These are phyloP conservation scores for Anthracocystis setariae DNA, from an alignment of 1,284 basidiomycete genomes.

Conservation along the genomic window DNA sequence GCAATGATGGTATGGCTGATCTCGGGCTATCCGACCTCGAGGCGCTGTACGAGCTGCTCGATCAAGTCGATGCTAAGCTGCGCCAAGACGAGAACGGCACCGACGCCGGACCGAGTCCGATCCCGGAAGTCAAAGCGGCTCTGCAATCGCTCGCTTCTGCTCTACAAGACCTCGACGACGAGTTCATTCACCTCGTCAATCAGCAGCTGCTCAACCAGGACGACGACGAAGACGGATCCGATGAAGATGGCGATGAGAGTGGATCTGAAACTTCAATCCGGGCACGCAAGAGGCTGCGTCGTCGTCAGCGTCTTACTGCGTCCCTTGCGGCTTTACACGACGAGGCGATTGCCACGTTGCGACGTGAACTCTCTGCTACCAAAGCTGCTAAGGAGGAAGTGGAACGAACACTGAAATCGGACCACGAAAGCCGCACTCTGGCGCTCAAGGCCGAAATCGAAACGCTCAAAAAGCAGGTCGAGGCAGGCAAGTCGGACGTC, in stretches of 20 bases:
- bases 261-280: constrained; percentile 47
- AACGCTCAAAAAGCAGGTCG: constrained; percentile 24
- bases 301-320: constrained; percentile 26
- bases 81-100: constrained; percentile 18
- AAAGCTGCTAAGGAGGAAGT: constrained; percentile 29
- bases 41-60: constrained; percentile 49
- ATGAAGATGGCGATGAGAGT: constrained; percentile 34
- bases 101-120: constrained; percentile 25
- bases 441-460: constrained; percentile 35
- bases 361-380: constrained; percentile 20
- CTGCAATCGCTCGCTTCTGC: constrained; percentile 43
- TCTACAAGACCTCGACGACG: constrained; percentile 54
- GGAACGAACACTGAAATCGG: constrained; percentile 22
- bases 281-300: constrained; percentile 23
- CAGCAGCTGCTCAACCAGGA: constrained; percentile 47
- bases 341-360: constrained; percentile 24
- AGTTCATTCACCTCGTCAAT: constrained; percentile 58
- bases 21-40: constrained; percentile 52
- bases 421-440: constrained; percentile 12
- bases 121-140: constrained; percentile 50
- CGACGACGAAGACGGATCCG: constrained; percentile 33
- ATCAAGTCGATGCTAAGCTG: constrained; percentile 46
- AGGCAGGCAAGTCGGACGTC: constrained; percentile 25
- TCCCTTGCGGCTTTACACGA: constrained; percentile 27
- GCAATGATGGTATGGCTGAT: constrained; percentile 38